These are phyloP conservation scores for Dimargaris xerosporica DNA, from an alignment of 192 early-diverging fungal genomes.

Conservation along the genomic window DNA sequence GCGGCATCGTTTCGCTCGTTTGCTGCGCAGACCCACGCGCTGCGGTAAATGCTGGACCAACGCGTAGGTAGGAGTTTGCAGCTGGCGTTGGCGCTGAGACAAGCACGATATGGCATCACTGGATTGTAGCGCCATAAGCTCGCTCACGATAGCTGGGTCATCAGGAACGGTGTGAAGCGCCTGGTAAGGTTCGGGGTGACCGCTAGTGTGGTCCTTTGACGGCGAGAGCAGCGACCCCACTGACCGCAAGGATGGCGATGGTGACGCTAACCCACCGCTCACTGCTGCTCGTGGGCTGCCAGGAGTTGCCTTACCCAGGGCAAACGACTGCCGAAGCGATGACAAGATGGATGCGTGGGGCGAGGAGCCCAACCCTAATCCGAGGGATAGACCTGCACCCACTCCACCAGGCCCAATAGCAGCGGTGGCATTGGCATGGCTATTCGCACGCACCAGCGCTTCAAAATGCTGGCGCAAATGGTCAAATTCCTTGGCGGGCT, in stretches of 20 bases:
- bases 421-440: conserved; percentile 15
- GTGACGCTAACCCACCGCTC: conserved; percentile 13
- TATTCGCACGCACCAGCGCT: conserved; percentile 39
- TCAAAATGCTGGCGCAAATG: conserved; percentile 76
- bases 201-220: neutral
- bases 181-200: conserved; percentile 11
- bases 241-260: conserved; percentile 9
- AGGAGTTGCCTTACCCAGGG: neutral
- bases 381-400: neutral
- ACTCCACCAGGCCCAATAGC: neutral
- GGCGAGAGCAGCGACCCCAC: neutral
- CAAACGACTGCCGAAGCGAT: neutral
- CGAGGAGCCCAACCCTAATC: neutral
- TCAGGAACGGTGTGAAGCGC: conserved; percentile 12
- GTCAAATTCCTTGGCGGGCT: conserved; percentile 67
- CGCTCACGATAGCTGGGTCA: conserved; percentile 12
- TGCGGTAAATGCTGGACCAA: conserved; percentile 35
- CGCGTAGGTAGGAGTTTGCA: neutral
- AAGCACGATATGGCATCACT: conserved; percentile 34
- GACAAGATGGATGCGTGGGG: neutral
- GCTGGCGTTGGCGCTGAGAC: conserved; percentile 26
- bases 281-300: conserved; percentile 15
- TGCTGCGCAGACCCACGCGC: conserved; percentile 73
- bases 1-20: conserved; percentile 72
- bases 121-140: conserved; percentile 14